Percentiles rank a stretch among this genome's conserved stretches.
phyloP scores from a whole-genome alignment of 2,329 filamentous ascomycete species.

The Talaromyces sp. region DNA sequence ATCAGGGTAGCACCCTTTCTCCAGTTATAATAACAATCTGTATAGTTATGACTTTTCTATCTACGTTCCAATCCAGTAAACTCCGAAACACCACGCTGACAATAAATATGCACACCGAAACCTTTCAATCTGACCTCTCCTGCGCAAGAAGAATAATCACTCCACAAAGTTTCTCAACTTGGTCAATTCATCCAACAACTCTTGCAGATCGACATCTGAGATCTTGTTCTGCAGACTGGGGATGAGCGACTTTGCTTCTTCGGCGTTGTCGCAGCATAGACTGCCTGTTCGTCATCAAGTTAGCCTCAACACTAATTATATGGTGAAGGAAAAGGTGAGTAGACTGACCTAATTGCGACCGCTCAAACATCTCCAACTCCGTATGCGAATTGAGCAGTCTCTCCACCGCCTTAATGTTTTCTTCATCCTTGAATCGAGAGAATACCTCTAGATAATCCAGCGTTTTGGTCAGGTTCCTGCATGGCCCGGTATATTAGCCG shows the following conservation, averaged over 20 bases:
- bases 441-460: constrained; percentile 92
- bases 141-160: constrained; percentile 21
- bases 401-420: constrained; percentile 93
- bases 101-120: background rate
- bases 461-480: constrained; percentile 73
- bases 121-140: background rate
- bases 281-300: constrained; percentile 59
- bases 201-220: constrained; percentile 79
- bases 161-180: constrained; percentile 62
- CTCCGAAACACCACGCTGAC: constrained; percentile 30
- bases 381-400: constrained; percentile 72
- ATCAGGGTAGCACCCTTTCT: background rate
- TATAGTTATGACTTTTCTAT: background rate
- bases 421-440: constrained; percentile 90
- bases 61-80: constrained; percentile 7
- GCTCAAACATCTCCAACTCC: constrained; percentile 85
- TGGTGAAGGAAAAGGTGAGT: constrained; percentile 10
- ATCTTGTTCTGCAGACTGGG: constrained; percentile 88
- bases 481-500: background rate
- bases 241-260: constrained; percentile 95
- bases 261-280: constrained; percentile 84
- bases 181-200: constrained; percentile 83
- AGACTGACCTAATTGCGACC: constrained; percentile 74
- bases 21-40: background rate
- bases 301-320: constrained; percentile 1